A percentile compares a stretch with the other conserved stretches of the same genome.
Evolutionary conservation across 2,329 filamentous ascomycete species (phyloP).

Genomic region (Geosmithia morbida): DNA sequence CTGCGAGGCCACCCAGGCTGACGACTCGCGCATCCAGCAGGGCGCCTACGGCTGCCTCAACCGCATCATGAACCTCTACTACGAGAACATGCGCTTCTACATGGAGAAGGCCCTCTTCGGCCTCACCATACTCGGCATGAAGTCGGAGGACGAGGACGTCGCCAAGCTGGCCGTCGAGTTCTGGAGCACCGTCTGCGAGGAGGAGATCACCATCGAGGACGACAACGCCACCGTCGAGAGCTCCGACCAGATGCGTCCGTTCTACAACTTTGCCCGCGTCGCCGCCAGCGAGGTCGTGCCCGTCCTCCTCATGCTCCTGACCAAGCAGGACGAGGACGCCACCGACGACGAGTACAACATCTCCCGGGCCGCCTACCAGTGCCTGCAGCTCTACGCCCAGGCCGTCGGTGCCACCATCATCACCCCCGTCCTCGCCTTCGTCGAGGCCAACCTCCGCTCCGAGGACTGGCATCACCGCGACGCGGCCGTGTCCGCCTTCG

Average conservation of each 20-base stretch:
- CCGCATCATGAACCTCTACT: constrained; percentile 97
- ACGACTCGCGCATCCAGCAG: constrained; percentile 83
- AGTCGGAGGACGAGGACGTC: constrained; percentile 93
- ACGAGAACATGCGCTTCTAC: constrained; percentile 99
- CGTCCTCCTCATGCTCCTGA: constrained; percentile 74
- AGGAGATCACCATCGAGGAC: constrained; percentile 95
- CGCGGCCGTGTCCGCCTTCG: constrained; percentile 92
- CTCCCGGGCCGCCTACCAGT: constrained; percentile 89
- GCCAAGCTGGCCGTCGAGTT: constrained; percentile 97
- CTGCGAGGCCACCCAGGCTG: constrained; percentile 93
- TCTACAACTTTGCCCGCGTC: constrained; percentile 91
- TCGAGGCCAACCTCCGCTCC: constrained; percentile 76
- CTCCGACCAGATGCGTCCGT: constrained; percentile 72
- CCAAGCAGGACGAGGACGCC: constrained; percentile 96
- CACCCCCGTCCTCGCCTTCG: constrained; percentile 73
- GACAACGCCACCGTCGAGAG: constrained; percentile 72
- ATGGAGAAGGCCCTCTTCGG: constrained; percentile 99
- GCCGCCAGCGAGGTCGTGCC: constrained; percentile 91
- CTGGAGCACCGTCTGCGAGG: constrained; percentile 99
- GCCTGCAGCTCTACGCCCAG: constrained; percentile 87
- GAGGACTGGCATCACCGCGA: constrained; percentile 94
- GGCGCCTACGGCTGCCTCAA: constrained; percentile 95
- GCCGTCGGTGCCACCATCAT: constrained; percentile 78
- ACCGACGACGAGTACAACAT: constrained; percentile 96
- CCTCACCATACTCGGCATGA: constrained; percentile 96